Base-by-base conservation (phyloP, 805 yeast genomes). In the Saccharomycopsis amapae region DNA sequence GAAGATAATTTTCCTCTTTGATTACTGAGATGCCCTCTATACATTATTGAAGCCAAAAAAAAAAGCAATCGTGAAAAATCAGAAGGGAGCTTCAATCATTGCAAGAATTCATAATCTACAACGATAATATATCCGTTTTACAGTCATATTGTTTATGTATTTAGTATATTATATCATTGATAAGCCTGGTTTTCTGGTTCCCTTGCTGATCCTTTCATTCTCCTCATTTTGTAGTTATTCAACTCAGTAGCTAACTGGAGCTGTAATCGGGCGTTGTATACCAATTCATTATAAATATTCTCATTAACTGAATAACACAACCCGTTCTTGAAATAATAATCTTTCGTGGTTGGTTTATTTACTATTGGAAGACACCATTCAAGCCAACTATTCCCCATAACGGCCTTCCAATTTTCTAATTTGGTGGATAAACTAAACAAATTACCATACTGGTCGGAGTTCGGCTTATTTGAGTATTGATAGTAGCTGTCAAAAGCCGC, bases 351-450 rank as follows among this genome's bases (percentile, higher is more conserved):
- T 13, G 28, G 35, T 15, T 40, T 34, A 28, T 46, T 46, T 6
- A 3, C 32, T 12, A 73, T 51, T 0, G 97, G 97, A 1, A 88
- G 58, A 5, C 81, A 40, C 96, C 96, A 88, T 50, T 79, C 78
- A 5, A 51, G 39, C 75, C 78, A 71, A 1, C 65, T 60, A 2
- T 60, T 50, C 0, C 98, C 98, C 94, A 90, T 82, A 1, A 85
- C 75, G 4, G 72, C 66, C 17, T 58, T 51, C 85, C 88, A 80
- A 60, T 93, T 93, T 5, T 61, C 58, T 26, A 38, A 56, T 39
- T 56, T 52, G 19, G 59, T 58, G 0, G 97, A 96, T 32, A 90
- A 58, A 62, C 89, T 86, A 62, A 79, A 93, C 3, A 86, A 67
- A 61, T 90, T 85, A 1, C 82, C 87, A 5, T 71, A 52, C 5